Base-by-base conservation (phyloP, 1,139 yeast genomes). In the Pichia sp. region DNA sequence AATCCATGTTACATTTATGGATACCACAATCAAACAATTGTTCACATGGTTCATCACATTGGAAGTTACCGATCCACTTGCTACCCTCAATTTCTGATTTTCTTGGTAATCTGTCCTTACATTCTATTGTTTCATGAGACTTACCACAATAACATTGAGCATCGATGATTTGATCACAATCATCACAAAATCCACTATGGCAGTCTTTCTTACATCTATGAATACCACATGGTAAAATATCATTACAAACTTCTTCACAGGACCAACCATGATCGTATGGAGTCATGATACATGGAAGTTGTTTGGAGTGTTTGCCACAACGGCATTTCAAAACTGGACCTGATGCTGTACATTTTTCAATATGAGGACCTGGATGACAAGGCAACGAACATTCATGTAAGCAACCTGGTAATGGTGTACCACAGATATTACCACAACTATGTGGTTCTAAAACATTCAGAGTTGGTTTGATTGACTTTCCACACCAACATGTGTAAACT, bases 351-450 rank as follows among this genome's bases (percentile, higher is more conserved):
- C 98, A 90, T 21, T 73, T 71, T 38, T 72, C 72, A 0, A 89
- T 83, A 65, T 91, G 97, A 3, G 90, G 85, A 0, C 96, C 98
- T 1, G 96, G 93, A 62, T 90, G 98, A 62, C 98, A 90, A 18
- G 76, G 74, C 10, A 81, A 68, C 4, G 87, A 68, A 62, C 98
- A 90, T 4, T 81, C 77, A 62, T 90, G 98, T 1, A 83, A 76
- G 65, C 96, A 88, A 9, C 33, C 17, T 5, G 42, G 31, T 47
- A 83, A 21, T 17, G 43, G 43, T 21, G 14, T 7, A 4, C 22
- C 43, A 24, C 43, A 40, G 12, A 35, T 19, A 15, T 34, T 90
- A 6, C 96, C 96, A 72, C 98, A 91, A 48, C 94, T 83, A 58
- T 90, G 94, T 0, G 97, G 96, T 51, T 78, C 69, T 47, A 83